Evolutionary conservation across 164 flowering plant species (phyloP), one percentile per base, ranked within the genome.

Genomic region (Euptelea pleiosperma): DNA sequence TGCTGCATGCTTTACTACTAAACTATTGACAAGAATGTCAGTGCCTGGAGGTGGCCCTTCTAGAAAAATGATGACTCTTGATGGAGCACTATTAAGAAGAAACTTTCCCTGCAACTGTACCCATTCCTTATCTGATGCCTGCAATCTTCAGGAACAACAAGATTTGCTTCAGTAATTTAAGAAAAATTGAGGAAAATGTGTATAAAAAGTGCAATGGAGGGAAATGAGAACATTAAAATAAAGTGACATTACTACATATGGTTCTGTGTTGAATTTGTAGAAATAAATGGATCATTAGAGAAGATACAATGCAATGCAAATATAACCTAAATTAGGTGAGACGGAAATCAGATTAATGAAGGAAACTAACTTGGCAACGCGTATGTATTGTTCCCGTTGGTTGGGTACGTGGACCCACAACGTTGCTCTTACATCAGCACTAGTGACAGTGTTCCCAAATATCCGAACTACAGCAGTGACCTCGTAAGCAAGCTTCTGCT

Each of bases 31-130:
- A 62, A 93, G 97, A 70, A 93, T 93, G 73, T 93, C 99, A 29
- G 83, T 81, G n/a, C 97, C 97, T 10, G 92, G 59, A 48, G 99
- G 87, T 34, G 99, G 97, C 16, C 99, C 99, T 82, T 93, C 99
- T 0, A 93, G 29, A 60, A 75, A 93, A 25, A 93, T 60, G 8
- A 93, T 79, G 4, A 75, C 96, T 63, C 49, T 83, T 41, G 83
- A 76, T n/a, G 91, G 88, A 16, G 78, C 60, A 62, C 76, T 82
- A 78, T 93, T 88, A 25, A 93, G 60, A 45, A 93, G 88, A 64
- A 93, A 90, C 61, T 86, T 88, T 19, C 99, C 99, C 52, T 81
- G 82, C 75, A 93, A 65, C 64, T 73, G 82, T 29, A 60, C 73
- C 99, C 99, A 93, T 39, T 83, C 84, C 74, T 85, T 86, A 66